Evolutionary conservation across 1,284 basidiomycete genomes (phyloP), one percentile per base, ranked within the genome.

Genomic region (Phylloboletellus chloephorus): DNA sequence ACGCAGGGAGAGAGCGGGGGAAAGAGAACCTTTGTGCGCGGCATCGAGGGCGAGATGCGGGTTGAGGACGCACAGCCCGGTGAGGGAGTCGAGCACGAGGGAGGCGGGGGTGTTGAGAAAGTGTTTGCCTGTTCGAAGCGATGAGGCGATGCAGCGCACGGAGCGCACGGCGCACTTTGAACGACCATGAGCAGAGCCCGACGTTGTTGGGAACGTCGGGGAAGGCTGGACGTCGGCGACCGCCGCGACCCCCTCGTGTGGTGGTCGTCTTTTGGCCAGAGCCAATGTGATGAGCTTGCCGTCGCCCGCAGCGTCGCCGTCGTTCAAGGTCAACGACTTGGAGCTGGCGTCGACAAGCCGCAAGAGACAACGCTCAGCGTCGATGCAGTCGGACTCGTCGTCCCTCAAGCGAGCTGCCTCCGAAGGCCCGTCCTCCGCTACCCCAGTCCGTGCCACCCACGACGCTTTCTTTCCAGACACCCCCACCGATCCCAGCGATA

Each of bases 11-110:
- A 25, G 3, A 24, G 0, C 16, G 22, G 3, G 6, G 10, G n/a
- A 39, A 12, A 17, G 1, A 29, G 3, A n/a, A 82, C 83, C 77
- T 69, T 78, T 87, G 59, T 81, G 74, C 22, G 68, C 64, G 5
- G 67, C 63, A 60, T 93, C 88, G 37, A 92, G 66, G 17, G 73
- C 68, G 41, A 92, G 64, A 31, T 74, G 67, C 0, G 87, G 81
- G 59, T 93, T 92, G 39, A 84, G 54, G 2, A 72, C 70, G 44
- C 77, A 78, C 17, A 94, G 67, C 4, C 89, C 90, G 46, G 72
- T 66, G 25, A 94, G 74, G 0, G 88, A 82, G 56, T 93, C 86
- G 32, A 80, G 59, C 16, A 92, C 88, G 31, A 92, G 74, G 5
- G 75, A 71, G 30, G 77, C 66, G 3, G 87, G 71, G 4, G 72